Percentiles rank a stretch among this genome's conserved stretches.
Conservation (phyloP, 768 basidiomycete genomes). For the Symmetrospora coprosmae region DNA sequence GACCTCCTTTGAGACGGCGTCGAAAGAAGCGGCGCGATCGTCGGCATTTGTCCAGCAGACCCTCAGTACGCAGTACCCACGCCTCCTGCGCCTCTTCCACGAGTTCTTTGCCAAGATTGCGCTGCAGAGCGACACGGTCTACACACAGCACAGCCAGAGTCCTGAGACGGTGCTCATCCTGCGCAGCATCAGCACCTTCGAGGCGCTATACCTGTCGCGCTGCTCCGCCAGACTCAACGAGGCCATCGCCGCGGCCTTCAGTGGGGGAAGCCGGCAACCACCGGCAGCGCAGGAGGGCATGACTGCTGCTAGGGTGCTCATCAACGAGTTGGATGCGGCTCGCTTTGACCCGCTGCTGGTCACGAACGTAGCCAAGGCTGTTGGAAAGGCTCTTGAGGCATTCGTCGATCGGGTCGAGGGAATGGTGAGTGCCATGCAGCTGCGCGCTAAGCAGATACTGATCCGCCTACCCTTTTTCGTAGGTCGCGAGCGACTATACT, state of each 20-base stretch:
- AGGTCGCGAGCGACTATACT: constrained; percentile 65
- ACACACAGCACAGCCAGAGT: constrained; percentile 73
- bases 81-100: constrained; percentile 77
- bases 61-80: constrained; percentile 69
- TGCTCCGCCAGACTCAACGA: constrained; percentile 74
- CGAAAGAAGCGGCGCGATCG: constrained; percentile 44
- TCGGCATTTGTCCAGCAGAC: constrained; percentile 86
- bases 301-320: constrained; percentile 57
- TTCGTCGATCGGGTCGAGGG: constrained; percentile 52
- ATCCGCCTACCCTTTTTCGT: neutral
- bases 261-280: constrained; percentile 44
- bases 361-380: constrained; percentile 61
- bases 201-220: constrained; percentile 72
- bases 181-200: constrained; percentile 66
- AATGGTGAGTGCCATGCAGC: constrained; percentile 49
- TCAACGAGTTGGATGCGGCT: constrained; percentile 85
- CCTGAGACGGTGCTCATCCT: constrained; percentile 83
- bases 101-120: constrained; percentile 93
- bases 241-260: constrained; percentile 58
- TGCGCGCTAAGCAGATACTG: neutral
- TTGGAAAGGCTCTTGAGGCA: constrained; percentile 53
- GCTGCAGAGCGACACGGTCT: constrained; percentile 86
- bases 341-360: constrained; percentile 82
- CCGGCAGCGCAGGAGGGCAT: constrained; percentile 65
- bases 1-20: constrained; percentile 63